phyloP scores from a whole-genome alignment of 31 red algal genomes.

The Odonthalia washingtoniensis region DNA sequence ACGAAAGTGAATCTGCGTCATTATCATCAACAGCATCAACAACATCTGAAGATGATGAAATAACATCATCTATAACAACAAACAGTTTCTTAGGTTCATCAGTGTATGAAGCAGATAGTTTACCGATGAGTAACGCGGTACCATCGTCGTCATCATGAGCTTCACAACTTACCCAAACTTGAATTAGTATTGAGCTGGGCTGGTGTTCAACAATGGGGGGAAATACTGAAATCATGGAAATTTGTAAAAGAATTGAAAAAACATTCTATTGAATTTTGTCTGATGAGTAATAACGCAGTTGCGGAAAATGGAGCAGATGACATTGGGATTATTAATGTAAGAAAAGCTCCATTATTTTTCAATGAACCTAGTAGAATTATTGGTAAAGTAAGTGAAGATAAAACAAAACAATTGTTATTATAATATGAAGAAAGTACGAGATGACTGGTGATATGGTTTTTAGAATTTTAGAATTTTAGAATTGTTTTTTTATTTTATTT shows the following conservation, averaged over 20 bases:
- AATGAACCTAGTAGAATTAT: conserved; percentile 49
- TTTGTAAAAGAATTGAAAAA: conserved; percentile 56
- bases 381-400: conserved; percentile 51
- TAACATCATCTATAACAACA: no score
- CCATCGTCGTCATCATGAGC: no score
- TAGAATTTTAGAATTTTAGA: no score
- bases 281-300: conserved; percentile 61
- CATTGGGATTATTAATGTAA: conserved; percentile 46
- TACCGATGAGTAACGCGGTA: no score
- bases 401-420: conserved; percentile 47
- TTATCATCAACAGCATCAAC: no score
- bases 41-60: no score
- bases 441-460: no score
- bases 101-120: no score
- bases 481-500: no score
- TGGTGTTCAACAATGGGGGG: conserved; percentile 70
- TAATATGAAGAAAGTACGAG: conserved; percentile 1
- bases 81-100: no score
- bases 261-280: conserved; percentile 1
- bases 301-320: conserved; percentile 32
- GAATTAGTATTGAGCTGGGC: conserved; percentile 72
- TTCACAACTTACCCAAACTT: no score
- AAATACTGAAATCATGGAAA: conserved; percentile 48
- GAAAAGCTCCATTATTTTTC: conserved; percentile 64
- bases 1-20: no score